Evolutionary conservation across 148 eudicot species (phyloP), one percentile per base, ranked within the genome.

Genomic region (Dianthus caryophyllus): DNA sequence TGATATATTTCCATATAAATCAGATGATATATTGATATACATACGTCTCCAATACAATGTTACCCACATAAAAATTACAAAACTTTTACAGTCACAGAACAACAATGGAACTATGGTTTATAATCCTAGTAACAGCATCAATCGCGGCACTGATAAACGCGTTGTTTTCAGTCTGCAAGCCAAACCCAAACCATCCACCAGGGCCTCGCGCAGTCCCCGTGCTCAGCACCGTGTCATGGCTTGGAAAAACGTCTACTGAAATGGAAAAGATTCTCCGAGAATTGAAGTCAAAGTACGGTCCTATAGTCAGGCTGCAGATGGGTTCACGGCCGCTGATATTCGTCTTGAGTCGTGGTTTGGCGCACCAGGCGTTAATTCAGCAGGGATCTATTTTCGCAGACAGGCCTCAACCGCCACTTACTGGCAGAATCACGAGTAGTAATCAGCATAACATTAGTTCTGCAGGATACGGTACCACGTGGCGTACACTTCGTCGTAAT

Each of bases 331-430:
- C 81, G 0, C 65, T 78, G 48, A 81, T 87, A 43, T 82, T 85
- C 70, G 66, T 90, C 15, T 53, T 41, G 38, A 65, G 57, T 64
- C 82, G 78, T 27, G 41, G 77, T 21, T 26, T 83, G 24, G 91
- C 86, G 20, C 87, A 85, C 77, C 65, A 66, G 0, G 86, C 88
- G 15, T 78, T 90, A 3, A 73, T 84, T 56, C 78, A 82, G 13
- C 71, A 83, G 52, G 91, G 94, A 20, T 79, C 86, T 36, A 44
- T 80, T 18, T 85, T 87, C 71, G 75, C 96, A 22, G 90, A 82
- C 73, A 87, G 88, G 3, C 88, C 88, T 20, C 31, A 61, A 17
- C 66, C 77, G 0, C 54, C 71, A 14, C 76, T 73, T 44, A 82
- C 83, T 21, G 6, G 31, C 2, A 68, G 30, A 39, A 30, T 81